Conservation (phyloP, 345 rosid genomes). For the Citrus australasica region DNA sequence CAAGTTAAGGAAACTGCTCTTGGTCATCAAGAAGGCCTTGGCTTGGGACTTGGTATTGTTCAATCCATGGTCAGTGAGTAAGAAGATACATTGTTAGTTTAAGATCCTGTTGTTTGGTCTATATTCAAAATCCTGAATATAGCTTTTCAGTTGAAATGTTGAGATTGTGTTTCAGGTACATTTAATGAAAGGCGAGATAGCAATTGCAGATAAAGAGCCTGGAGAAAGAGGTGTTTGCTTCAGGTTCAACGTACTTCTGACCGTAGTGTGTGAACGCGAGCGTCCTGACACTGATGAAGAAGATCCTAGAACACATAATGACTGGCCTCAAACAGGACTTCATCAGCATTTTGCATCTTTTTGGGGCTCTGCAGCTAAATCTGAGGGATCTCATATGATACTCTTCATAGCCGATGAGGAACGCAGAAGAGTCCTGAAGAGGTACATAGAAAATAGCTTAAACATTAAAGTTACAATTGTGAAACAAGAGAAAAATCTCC, state of each 20-base stretch:
- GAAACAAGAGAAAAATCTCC: slow-evolving; percentile 14
- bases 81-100: background rate
- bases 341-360: slow-evolving; percentile 22
- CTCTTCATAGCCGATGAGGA: slow-evolving; percentile 27
- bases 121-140: background rate
- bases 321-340: slow-evolving; percentile 12
- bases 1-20: slow-evolving; percentile 35
- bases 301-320: background rate
- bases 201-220: slow-evolving; percentile 31
- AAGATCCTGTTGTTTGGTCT: background rate
- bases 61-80: slow-evolving; percentile 29
- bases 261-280: background rate
- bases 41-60: slow-evolving; percentile 40
- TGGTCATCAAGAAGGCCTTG: slow-evolving; percentile 35
- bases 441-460: slow-evolving; percentile 29
- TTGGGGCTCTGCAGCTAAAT: slow-evolving; percentile 17
- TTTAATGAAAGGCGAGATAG: slow-evolving; percentile 34
- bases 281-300: background rate
- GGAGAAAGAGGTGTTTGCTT: slow-evolving; percentile 39
- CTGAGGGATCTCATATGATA: slow-evolving; percentile 30
- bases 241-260: slow-evolving; percentile 34
- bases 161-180: slow-evolving; percentile 17
- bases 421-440: slow-evolving; percentile 26
- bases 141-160: background rate
- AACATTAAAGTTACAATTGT: slow-evolving; percentile 27